Evolutionary conservation across 306 rosid genomes (phyloP).

Genomic region (Canavalia ensiformis): DNA sequence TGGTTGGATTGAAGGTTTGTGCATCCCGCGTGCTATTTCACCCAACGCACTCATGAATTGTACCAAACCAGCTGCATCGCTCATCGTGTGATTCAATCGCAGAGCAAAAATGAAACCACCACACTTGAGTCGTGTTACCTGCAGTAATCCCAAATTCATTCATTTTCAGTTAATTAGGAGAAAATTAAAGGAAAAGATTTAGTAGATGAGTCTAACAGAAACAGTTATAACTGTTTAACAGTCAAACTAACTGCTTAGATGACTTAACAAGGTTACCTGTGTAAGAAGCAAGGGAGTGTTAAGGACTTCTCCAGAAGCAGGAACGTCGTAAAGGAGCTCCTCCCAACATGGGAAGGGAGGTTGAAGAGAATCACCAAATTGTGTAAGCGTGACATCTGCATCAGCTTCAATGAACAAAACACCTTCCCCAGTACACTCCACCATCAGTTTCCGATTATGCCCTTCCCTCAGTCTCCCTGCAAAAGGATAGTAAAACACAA

Average conservation of each 20-base stretch:
- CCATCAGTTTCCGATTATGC: too few relatives aligned
- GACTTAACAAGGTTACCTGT: constrained; percentile 32
- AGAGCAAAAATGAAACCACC: constrained; percentile 66
- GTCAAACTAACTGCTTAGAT: too few relatives aligned
- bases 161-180: too few relatives aligned
- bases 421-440: too few relatives aligned
- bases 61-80: constrained; percentile 58
- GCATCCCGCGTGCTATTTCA: constrained; percentile 59
- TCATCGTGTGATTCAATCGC: constrained; percentile 66
- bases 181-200: too few relatives aligned
- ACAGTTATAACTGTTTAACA: too few relatives aligned
- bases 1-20: constrained; percentile 45
- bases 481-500: constrained; percentile 46
- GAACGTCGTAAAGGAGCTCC: constrained; percentile 35
- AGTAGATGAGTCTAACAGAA: too few relatives aligned
- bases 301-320: constrained; percentile 1
- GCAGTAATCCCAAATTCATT: too few relatives aligned
- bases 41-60: constrained; percentile 64
- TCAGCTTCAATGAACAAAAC: too few relatives aligned
- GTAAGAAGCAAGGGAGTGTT: constrained; percentile 47
- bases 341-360: constrained; percentile 56
- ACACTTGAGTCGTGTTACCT: constrained; percentile 55
- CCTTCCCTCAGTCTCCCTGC: too few relatives aligned
- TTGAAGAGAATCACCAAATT: constrained; percentile 49
- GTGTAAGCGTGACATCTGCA: background rate